Evolutionary conservation across 768 basidiomycete genomes (phyloP), one percentile per base, ranked within the genome.

Genomic region (Pholiota conissans): DNA sequence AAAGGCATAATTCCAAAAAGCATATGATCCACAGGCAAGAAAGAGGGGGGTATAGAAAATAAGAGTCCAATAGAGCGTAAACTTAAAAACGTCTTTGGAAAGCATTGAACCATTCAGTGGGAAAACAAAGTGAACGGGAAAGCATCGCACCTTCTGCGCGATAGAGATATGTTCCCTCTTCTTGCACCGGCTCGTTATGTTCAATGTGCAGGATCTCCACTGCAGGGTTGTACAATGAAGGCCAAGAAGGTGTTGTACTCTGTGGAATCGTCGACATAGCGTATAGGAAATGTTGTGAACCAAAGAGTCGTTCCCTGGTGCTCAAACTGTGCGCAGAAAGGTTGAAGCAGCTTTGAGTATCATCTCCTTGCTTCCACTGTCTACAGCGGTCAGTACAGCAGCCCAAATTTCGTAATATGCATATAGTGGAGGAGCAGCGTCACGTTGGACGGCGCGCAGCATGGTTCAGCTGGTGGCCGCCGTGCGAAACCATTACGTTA

Each of bases 61-160:
- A 11, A 82, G 70, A 16, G 74, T 79, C 81, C 82, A 84, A 57
- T 78, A 82, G 16, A 84, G 67, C 24, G 80, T 82, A 67, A 82
- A 82, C 32, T 74, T 74, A 65, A 84, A 82, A 24, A 82, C 66
- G 59, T 84, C 81, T 83, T 52, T 37, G 29, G 16, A 26, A 4
- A 48, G 6, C 30, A 32, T 6, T 6, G 30, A 45, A n/a, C 22
- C 24, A 30, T 26, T 49, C 50, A 54, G 16, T 30, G 58, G 20
- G 49, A n/a, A 49, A 30, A 26, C 10, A 5, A 50, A 32, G 28
- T 30, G 6, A 29, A 37, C 16, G 40, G 47, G 14, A 16, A 30
- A 22, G n/a, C 28, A 22, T 24, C 26, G n/a, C 28, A 78, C 81
- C 80, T 50, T 64, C 52, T 18, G 78, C 71, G 60, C 71, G 66